These are phyloP conservation scores for Hydrangea macrophylla DNA, from an alignment of 148 eudicot species.

Conservation along the genomic window DNA sequence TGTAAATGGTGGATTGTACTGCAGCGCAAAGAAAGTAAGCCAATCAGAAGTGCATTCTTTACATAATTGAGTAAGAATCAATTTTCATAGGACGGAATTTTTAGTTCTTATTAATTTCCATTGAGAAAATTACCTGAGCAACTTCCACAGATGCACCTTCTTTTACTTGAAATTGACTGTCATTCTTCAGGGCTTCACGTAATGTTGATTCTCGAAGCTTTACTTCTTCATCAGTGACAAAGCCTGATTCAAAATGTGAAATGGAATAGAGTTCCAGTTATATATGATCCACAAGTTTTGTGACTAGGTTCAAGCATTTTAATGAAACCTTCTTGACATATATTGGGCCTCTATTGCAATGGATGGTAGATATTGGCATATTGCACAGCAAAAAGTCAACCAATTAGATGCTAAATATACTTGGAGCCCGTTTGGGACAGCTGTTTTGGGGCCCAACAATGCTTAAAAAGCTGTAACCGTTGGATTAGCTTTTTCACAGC, in stretches of 20 bases:
- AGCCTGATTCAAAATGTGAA: constrained; percentile 45
- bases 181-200: constrained; percentile 53
- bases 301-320: background rate
- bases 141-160: constrained; percentile 70
- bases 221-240: constrained; percentile 86
- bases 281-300: background rate
- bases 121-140: constrained; percentile 58
- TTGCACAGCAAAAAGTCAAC: background rate
- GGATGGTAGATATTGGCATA: background rate
- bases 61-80: background rate
- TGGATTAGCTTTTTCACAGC: too few relatives aligned
- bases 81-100: background rate
- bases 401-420: background rate
- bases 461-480: too few relatives aligned
- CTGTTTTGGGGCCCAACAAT: too few relatives aligned
- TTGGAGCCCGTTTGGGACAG: too few relatives aligned
- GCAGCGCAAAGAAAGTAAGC: constrained; percentile 25
- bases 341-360: background rate
- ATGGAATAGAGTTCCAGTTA: constrained; percentile 3
- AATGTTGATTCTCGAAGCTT: constrained; percentile 54
- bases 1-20: constrained; percentile 95
- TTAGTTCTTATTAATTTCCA: background rate
- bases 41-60: background rate
- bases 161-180: constrained; percentile 54
- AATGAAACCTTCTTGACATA: background rate